Percentiles rank a stretch among this genome's conserved stretches.
phyloP scores from a whole-genome alignment of 2,329 filamentous ascomycete genomes.

The Xylariaceae sp. region DNA sequence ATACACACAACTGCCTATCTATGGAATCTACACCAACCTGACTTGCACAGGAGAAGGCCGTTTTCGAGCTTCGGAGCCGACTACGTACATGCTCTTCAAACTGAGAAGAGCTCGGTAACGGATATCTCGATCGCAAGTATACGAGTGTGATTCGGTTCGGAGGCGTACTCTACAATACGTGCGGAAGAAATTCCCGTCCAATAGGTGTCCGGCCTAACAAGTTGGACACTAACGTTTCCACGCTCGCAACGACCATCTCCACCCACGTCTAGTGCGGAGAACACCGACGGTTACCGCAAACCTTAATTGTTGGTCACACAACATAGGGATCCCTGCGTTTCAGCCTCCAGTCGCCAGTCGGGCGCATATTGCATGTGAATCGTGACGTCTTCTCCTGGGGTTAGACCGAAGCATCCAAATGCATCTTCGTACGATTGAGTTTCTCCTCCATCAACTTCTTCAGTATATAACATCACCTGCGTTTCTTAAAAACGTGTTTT shows the following conservation, averaged over 20 bases:
- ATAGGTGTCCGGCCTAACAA: not conserved
- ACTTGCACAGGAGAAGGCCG: not conserved
- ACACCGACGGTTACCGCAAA: constrained; percentile 15
- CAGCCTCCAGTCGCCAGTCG: constrained; percentile 1
- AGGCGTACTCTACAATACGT: not conserved
- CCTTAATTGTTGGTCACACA: constrained; percentile 10
- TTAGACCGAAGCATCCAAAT: not conserved
- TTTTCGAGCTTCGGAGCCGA: not conserved
- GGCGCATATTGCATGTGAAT: constrained; percentile 15
- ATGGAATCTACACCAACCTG: not conserved
- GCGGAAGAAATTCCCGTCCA: not conserved
- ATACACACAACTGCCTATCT: too few relatives aligned
- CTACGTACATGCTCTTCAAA: not conserved
- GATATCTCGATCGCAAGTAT: not conserved
- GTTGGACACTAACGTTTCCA: not conserved
- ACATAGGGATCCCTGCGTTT: constrained; percentile 16
- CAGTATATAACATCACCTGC: not conserved
- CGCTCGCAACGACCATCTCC: not conserved
- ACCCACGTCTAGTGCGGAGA: constrained; percentile 2
- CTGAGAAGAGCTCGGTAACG: not conserved
- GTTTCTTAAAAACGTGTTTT: too few relatives aligned
- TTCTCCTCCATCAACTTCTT: not conserved
- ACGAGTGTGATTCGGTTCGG: not conserved
- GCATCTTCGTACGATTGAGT: not conserved
- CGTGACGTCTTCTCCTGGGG: not conserved